Percentiles rank a stretch among this genome's conserved stretches.
phyloP scores from a whole-genome alignment of 192 early-diverging fungal genomes.

The Rhizoclosmatium sp. region DNA sequence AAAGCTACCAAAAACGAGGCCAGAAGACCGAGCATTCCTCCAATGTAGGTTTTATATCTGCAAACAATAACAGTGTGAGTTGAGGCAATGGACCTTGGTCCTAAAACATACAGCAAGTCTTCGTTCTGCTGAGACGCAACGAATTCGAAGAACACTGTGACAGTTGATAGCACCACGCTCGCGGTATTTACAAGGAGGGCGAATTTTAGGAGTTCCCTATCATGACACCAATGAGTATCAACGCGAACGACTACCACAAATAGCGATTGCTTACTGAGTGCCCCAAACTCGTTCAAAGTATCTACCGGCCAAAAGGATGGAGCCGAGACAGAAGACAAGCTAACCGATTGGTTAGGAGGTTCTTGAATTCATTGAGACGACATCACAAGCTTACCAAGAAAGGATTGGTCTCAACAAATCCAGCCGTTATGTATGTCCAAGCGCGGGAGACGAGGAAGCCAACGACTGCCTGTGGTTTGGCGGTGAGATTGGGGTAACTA shows the following conservation, averaged over 20 bases:
- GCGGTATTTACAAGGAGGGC: constrained; percentile 61
- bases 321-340: constrained; percentile 50
- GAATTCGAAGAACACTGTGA: constrained; percentile 66
- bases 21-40: constrained; percentile 77
- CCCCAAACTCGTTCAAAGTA: constrained; percentile 91
- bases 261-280: constrained; percentile 40
- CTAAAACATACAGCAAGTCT: constrained; percentile 55
- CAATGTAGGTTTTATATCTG: constrained; percentile 66
- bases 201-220: constrained; percentile 74
- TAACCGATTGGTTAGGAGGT: constrained; percentile 22
- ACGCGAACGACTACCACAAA: neutral
- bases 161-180: constrained; percentile 60
- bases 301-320: constrained; percentile 66
- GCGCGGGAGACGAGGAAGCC: constrained; percentile 35
- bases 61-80: neutral
- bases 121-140: constrained; percentile 62
- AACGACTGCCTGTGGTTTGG: constrained; percentile 17
- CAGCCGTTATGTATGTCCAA: constrained; percentile 71
- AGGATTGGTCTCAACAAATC: constrained; percentile 62
- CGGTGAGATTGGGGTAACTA: neutral
- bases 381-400: constrained; percentile 47
- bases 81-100: neutral
- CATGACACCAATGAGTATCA: neutral
- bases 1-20: constrained; percentile 84
- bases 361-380: neutral